phyloP scores from a whole-genome alignment of 2,329 filamentous ascomycete genomes.

The Aurifilum marmelostoma region DNA sequence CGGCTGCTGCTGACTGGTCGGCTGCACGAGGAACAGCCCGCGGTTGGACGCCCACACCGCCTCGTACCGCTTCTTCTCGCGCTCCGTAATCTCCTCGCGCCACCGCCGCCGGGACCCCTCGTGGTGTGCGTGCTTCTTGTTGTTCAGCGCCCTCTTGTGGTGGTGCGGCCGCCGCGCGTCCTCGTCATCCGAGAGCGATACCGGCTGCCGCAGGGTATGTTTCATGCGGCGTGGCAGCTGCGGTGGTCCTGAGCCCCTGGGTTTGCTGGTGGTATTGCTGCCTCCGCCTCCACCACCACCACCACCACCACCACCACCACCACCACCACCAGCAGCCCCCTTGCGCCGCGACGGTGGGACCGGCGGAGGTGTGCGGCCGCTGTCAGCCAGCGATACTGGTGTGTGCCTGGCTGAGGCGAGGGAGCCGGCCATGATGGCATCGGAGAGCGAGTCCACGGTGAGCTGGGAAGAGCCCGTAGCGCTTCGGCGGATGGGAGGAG shows the following conservation, averaged over 20 bases:
- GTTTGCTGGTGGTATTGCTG: background rate
- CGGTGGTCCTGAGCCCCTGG: slow-evolving; percentile 44
- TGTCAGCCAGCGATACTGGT: slow-evolving; percentile 33
- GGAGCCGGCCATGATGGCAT: slow-evolving; percentile 75
- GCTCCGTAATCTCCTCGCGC: slow-evolving; percentile 72
- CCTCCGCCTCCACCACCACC: too few relatives aligned
- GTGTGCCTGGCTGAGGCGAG: slow-evolving; percentile 66
- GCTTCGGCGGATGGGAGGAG: slow-evolving; percentile 25
- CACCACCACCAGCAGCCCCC: too few relatives aligned
- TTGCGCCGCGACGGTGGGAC: slow-evolving; percentile 41
- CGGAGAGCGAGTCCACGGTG: slow-evolving; percentile 67
- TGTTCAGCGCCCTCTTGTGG: slow-evolving; percentile 51
- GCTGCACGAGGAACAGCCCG: slow-evolving; percentile 53
- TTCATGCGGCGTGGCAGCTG: slow-evolving; percentile 58
- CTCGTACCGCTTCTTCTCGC: slow-evolving; percentile 80
- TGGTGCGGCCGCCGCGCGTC: slow-evolving; percentile 55
- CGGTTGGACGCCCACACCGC: slow-evolving; percentile 84
- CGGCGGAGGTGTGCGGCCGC: slow-evolving; percentile 42
- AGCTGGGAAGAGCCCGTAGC: slow-evolving; percentile 36
- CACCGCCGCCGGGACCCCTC: slow-evolving; percentile 76
- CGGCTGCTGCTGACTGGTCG: slow-evolving; percentile 23
- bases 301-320: too few relatives aligned
- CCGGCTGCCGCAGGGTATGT: slow-evolving; percentile 66
- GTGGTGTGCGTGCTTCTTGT: slow-evolving; percentile 73
- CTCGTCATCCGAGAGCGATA: slow-evolving; percentile 56